Base-by-base conservation (phyloP, 352 stramenopile genomes). In the Phytophthora melonis region DNA sequence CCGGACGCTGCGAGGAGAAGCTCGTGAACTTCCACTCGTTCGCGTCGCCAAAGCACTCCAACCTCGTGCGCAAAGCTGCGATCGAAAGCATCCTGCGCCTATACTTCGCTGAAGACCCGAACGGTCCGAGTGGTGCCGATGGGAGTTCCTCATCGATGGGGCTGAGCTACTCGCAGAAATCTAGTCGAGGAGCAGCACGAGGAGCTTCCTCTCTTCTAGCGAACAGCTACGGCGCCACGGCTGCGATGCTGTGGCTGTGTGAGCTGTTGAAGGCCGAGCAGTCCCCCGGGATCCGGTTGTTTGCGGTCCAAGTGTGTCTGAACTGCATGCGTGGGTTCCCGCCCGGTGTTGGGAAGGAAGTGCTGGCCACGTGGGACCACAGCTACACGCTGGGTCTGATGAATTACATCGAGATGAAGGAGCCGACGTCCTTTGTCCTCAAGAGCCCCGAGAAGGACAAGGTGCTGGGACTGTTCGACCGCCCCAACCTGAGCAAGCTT, bases 71-170 rank as follows among this genome's bases (percentile, higher is more conserved):
- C 19, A 93, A 94, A 68, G 90, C 84, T 13, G 90, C 90, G 3
- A 95, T 96, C 36, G 90, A 96, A 57, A 93, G 87, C 68, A 91
- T 96, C 47, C 67, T 96, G 30, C 88, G 90, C 1, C 60, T 96
- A 13, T 95, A 92, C 70, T 96, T 96, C 65, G 82, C 87, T 9
- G 90, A 96, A 80, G 88, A 95, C 25, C 83, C 88, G 0, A 81
- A 72, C n/a, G 70, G 72, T 8, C 75, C 70, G 11, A 77, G 6
- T 68, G 13, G 53, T 59, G 54, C 13, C 59, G 64, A 73, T 36
- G 57, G 43, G 10, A 67, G 18, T n/a, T 61, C 58, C 11, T 72
- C 60, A 4, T 60, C 59, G 0, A 83, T 72, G 41, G 61, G 62
- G 8, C 52, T 72, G 27, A 62, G 14, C 39, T 80, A 67, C 41